Evolutionary conservation across 2,329 filamentous ascomycete species (phyloP).

Genomic region (Calonectria hawksworthii): DNA sequence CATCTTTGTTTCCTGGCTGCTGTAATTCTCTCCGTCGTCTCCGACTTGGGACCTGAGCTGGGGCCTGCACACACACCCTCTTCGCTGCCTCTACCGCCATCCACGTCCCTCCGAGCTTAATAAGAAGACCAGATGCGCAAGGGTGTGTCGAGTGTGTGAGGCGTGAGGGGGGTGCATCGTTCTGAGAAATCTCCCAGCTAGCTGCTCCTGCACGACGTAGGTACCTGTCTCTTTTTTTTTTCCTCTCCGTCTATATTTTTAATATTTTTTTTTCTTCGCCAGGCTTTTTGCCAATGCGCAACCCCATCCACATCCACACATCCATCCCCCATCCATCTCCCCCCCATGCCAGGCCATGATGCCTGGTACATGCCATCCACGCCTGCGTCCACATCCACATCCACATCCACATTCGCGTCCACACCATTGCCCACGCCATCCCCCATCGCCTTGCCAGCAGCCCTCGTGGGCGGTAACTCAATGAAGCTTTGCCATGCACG

Average conservation of each 20-base stretch:
- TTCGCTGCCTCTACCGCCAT: background rate
- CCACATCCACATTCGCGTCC: constrained; percentile 21
- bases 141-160: constrained; percentile 17
- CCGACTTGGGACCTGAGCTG: constrained; percentile 12
- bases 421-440: constrained; percentile 26
- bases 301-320: constrained; percentile 23
- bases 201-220: background rate
- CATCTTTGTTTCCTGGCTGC: constrained; percentile 7
- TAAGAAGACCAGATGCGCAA: constrained; percentile 15
- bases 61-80: constrained; percentile 22
- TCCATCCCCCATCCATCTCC: constrained; percentile 11
- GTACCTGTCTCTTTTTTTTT: constrained; percentile 5
- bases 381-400: constrained; percentile 14
- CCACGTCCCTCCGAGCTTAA: constrained; percentile 23
- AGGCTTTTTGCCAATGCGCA: constrained; percentile 13
- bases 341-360: constrained; percentile 26
- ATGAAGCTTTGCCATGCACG: constrained; percentile 31
- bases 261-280: constrained; percentile 1
- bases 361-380: constrained; percentile 21
- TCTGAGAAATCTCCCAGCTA: constrained; percentile 10
- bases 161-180: constrained; percentile 25
- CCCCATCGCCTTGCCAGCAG: constrained; percentile 25
- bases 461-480: constrained; percentile 35
- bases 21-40: constrained; percentile 12
- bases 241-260: constrained; percentile 6